These are phyloP conservation scores for Quercus aquifolioides DNA, from an alignment of 306 rosid species.

Conservation along the genomic window DNA sequence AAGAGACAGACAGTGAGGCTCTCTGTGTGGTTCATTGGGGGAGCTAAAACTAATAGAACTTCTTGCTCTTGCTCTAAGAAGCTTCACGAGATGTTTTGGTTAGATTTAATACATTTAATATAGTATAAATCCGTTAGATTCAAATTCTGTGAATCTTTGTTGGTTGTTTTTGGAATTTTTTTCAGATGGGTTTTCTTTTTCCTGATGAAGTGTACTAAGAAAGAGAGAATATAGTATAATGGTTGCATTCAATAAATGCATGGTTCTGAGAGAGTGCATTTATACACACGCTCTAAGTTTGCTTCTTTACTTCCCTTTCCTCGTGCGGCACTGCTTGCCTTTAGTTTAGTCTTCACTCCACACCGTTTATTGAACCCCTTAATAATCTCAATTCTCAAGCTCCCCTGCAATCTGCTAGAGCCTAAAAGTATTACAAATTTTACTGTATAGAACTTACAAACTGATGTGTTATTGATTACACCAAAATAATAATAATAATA, in stretches of 20 bases:
- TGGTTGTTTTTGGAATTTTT: neutral
- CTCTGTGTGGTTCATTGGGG: conserved; percentile 22
- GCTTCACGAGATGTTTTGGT: conserved; percentile 80
- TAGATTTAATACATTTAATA: conserved; percentile 36
- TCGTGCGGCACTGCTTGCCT: conserved; percentile 1
- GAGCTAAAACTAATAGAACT: conserved; percentile 45
- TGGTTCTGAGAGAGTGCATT: neutral
- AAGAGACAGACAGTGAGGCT: conserved; percentile 30
- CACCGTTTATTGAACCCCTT: neutral
- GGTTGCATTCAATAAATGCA: conserved; percentile 4
- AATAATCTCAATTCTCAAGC: no score
- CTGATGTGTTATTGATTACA: no score
- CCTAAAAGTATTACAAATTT: no score
- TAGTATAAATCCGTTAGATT: conserved; percentile 29
- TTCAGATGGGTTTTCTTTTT: neutral
- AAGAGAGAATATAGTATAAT: neutral
- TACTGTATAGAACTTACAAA: no score
- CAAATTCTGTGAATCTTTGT: conserved; percentile 35
- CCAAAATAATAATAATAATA: no score
- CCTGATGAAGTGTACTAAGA: neutral
- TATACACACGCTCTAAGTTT: conserved; percentile 17
- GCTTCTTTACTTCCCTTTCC: conserved; percentile 11
- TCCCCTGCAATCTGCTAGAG: no score
- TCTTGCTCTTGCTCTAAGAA: neutral
- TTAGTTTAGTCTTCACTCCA: neutral